Base-by-base conservation (phyloP, 495 filamentous ascomycete species). In the Hypomontagnella submonticulosa region DNA sequence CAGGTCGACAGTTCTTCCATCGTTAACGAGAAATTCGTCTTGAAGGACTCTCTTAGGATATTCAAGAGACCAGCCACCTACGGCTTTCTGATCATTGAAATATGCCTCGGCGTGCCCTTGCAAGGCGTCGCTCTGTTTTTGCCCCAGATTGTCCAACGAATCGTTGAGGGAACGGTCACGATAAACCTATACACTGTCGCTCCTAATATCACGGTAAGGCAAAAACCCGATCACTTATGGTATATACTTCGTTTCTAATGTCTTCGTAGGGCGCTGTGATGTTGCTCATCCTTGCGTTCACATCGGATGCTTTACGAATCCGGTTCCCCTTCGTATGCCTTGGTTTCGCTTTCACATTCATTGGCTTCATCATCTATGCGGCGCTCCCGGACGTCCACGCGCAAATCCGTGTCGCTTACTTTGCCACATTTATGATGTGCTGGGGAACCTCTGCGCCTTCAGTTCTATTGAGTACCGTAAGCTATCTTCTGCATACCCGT, bases 361-460 rank as follows among this genome's bases (percentile, higher is more conserved):
- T 86, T 46, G 90, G 90, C 4, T 90, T 93, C 75, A 83, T 92
- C 69, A 89, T 93, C 70, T 92, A 88, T 62, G 87, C 87, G 0
- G 79, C 84, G 32, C 89, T 92, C 57, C 44, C 57, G 18, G 84
- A 92, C 67, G 87, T 90, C 12, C 61, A 84, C 56, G 58, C 71
- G 1, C 73, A 88, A 33, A 74, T 87, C 9, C 80, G 85, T 27
- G 80, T 92, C 2, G 90, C 89, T 2, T 93, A 93, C 58, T 92
- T 90, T 55, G 88, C 89, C 9, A 85, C 81, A 16, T 93, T 92
- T 72, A 91, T 92, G 88, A 92, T 93, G 89, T 88, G 86, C 12
- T 92, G 90, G 89, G 84, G 84, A 12, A 85, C 82, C 0, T 85
- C 80, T n/a, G 83, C 82, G 3, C 81, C 84, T 0, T 84, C 82